Conservation (phyloP, 1,284 basidiomycete species). For the Puccinia novopanici region DNA sequence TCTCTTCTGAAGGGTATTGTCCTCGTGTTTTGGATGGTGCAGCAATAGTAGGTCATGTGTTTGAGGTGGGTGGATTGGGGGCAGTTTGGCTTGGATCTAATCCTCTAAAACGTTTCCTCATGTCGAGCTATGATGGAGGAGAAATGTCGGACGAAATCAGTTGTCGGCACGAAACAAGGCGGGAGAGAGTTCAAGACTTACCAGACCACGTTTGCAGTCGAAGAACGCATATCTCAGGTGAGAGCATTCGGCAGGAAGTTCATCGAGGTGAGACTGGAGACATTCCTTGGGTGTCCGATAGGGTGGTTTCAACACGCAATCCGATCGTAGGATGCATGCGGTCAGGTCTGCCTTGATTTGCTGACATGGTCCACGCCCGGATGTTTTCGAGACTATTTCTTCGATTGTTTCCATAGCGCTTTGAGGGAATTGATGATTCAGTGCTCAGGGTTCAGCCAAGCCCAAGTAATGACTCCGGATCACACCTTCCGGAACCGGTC, state of each 20-base stretch:
- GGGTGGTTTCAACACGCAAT: constrained; percentile 75
- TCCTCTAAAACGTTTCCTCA: constrained; percentile 77
- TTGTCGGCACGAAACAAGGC: constrained; percentile 32
- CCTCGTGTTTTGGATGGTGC: too few relatives aligned
- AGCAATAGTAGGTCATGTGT: background rate
- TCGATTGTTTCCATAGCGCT: constrained; percentile 1
- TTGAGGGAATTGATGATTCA: background rate
- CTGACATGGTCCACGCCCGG: constrained; percentile 64
- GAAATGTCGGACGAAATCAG: background rate
- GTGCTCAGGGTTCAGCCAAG: too few relatives aligned
- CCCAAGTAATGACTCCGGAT: too few relatives aligned
- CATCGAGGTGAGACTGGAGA: constrained; percentile 68
- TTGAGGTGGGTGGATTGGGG: constrained; percentile 1
- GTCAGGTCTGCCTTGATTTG: constrained; percentile 73
- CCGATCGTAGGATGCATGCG: constrained; percentile 74
- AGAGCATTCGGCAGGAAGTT: constrained; percentile 74
- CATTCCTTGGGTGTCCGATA: constrained; percentile 74
- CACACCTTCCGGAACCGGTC: too few relatives aligned
- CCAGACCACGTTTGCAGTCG: constrained; percentile 84
- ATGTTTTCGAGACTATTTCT: background rate
- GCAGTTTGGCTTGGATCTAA: constrained; percentile 47
- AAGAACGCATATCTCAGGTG: constrained; percentile 74
- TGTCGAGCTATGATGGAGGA: constrained; percentile 67
- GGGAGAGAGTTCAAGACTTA: constrained; percentile 60
- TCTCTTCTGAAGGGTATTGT: too few relatives aligned